phyloP scores from a whole-genome alignment of 345 rosid genomes.

The Boechera retrofracta region DNA sequence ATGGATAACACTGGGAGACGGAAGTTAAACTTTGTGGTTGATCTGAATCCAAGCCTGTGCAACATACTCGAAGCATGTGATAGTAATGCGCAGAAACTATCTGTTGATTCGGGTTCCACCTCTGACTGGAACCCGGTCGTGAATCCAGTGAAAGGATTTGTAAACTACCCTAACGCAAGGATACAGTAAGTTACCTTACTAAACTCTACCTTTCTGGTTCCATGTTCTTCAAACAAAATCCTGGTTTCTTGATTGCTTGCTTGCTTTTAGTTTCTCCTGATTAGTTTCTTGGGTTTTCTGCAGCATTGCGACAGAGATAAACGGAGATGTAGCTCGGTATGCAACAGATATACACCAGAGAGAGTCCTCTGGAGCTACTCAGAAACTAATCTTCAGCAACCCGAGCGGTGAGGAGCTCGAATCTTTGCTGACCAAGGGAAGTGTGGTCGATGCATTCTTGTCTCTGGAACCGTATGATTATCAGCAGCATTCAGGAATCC shows the following conservation, averaged over 20 bases:
- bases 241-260: constrained; percentile 11
- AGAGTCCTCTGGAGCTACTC: constrained; percentile 58
- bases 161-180: constrained; percentile 60
- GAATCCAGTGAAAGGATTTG: constrained; percentile 44
- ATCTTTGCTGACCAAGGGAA: constrained; percentile 52
- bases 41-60: constrained; percentile 58
- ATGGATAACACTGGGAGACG: constrained; percentile 62
- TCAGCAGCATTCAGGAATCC: constrained; percentile 75
- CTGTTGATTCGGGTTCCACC: constrained; percentile 57
- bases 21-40: constrained; percentile 70
- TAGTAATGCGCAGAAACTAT: constrained; percentile 49
- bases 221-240: background rate
- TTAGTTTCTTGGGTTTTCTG: constrained; percentile 13
- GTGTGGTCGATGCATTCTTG: constrained; percentile 65
- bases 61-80: constrained; percentile 71
- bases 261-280: constrained; percentile 27
- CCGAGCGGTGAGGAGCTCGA: constrained; percentile 59
- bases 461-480: constrained; percentile 75
- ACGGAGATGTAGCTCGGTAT: constrained; percentile 53
- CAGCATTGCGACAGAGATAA: constrained; percentile 68
- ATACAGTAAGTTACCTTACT: constrained; percentile 64
- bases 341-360: constrained; percentile 67
- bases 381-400: constrained; percentile 59
- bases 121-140: constrained; percentile 75
- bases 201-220: background rate